A percentile compares a stretch with the other conserved stretches of the same genome.
phyloP scores from a whole-genome alignment of 208 protist genomes.

The Kentomonas sorsogonicus region DNA sequence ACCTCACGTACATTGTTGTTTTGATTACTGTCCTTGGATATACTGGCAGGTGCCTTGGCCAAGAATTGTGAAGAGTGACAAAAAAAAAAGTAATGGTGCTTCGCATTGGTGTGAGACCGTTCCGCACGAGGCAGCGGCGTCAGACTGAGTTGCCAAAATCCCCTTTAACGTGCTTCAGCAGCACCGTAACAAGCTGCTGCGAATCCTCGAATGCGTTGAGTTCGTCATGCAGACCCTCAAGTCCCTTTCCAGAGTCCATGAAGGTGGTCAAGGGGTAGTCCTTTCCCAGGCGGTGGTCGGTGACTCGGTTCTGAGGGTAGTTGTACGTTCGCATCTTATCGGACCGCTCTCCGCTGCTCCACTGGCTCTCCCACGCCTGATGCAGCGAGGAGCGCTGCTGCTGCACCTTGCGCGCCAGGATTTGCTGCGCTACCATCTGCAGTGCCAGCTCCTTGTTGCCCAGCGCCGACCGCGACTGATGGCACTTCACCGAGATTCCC shows the following conservation, averaged over 20 bases:
- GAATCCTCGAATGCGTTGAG: slow-evolving; percentile 69
- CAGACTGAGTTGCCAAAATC: slow-evolving; percentile 50
- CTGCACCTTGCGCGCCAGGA: slow-evolving; percentile 53
- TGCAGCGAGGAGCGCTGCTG: slow-evolving; percentile 73
- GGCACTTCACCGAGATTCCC: slow-evolving; percentile 88
- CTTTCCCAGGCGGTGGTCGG: slow-evolving; percentile 83
- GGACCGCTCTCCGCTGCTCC: slow-evolving; percentile 84
- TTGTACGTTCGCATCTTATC: slow-evolving; percentile 92
- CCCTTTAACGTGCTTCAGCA: slow-evolving; percentile 71
- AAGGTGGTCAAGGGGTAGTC: slow-evolving; percentile 74
- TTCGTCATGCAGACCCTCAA: slow-evolving; percentile 69
- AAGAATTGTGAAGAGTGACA: no score
- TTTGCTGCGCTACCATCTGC: slow-evolving; percentile 81
- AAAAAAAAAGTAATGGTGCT: no score
- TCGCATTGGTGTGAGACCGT: not conserved
- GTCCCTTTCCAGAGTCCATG: slow-evolving; percentile 63
- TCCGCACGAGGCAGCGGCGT: not conserved
- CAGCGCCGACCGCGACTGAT: slow-evolving; percentile 80
- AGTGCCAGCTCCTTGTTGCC: slow-evolving; percentile 87
- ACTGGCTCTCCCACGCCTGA: slow-evolving; percentile 74
- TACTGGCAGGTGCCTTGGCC: no score
- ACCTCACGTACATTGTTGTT: no score
- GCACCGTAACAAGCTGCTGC: slow-evolving; percentile 48
- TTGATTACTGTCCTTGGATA: no score
- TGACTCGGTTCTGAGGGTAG: slow-evolving; percentile 85